Evolutionary conservation across 441 rosid species (phyloP).

Genomic region (Euphorbia celastroides): DNA sequence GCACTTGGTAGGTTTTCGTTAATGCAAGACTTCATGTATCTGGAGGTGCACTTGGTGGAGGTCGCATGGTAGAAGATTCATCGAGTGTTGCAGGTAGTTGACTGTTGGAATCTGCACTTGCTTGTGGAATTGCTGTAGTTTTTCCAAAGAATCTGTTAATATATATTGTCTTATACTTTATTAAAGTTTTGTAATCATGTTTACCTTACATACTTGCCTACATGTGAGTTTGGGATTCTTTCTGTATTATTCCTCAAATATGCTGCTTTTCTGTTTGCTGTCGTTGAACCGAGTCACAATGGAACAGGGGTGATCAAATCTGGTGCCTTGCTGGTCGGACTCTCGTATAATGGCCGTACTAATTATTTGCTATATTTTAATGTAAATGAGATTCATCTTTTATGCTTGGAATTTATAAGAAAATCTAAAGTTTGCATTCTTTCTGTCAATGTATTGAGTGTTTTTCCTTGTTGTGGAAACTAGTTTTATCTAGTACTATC

Average conservation of each 20-base stretch:
- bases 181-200: not conserved
- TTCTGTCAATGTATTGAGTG: not conserved
- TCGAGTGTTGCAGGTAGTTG: conserved; percentile 92
- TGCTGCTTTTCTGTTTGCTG: not conserved
- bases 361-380: not conserved
- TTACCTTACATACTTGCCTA: not conserved
- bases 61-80: conserved; percentile 99
- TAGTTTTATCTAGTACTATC: not conserved
- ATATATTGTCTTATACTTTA: not conserved
- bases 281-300: not conserved
- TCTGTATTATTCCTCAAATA: not conserved
- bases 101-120: conserved; percentile 12
- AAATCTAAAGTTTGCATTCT: not conserved
- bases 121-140: not conserved
- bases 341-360: not conserved
- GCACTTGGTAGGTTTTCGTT: conserved; percentile 70
- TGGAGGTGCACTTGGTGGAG: conserved; percentile 99
- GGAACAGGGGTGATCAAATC: not conserved
- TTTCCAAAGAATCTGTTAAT: not conserved
- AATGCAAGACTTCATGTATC: conserved; percentile 98
- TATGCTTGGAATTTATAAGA: not conserved
- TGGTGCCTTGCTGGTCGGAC: not conserved
- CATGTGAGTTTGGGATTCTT: not conserved
- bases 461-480: not conserved
- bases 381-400: not conserved